These are phyloP conservation scores for Prunus mira DNA, from an alignment of 306 rosid genomes.

Conservation along the genomic window DNA sequence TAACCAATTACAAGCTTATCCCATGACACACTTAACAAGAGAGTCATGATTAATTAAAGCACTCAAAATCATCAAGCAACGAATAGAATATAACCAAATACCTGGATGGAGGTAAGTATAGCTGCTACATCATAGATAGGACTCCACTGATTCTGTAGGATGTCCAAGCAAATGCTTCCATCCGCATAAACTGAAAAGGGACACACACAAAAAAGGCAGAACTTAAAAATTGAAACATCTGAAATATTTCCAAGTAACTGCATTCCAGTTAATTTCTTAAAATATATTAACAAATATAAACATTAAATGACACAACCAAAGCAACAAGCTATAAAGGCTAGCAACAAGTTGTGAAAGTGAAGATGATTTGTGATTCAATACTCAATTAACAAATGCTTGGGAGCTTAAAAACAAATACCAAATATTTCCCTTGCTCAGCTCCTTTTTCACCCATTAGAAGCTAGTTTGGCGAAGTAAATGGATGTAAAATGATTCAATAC, in stretches of 20 bases:
- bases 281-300: neutral
- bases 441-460: slow-evolving; percentile 1
- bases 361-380: neutral
- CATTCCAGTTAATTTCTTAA: neutral
- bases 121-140: slow-evolving; percentile 98
- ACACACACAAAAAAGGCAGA: neutral
- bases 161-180: slow-evolving; percentile 98
- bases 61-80: slow-evolving; percentile 12
- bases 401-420: neutral
- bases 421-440: neutral
- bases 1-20: neutral
- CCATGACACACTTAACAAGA: neutral
- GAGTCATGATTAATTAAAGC: neutral
- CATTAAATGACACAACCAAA: neutral
- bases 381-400: neutral
- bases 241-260: neutral
- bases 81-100: slow-evolving; percentile 28
- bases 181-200: slow-evolving; percentile 86
- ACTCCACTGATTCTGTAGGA: slow-evolving; percentile 96
- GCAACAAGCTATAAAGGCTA: neutral
- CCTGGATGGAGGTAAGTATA: slow-evolving; percentile 97
- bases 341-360: neutral
- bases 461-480: neutral
- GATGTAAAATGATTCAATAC: neutral
- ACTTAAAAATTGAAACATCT: slow-evolving; percentile 21